Evolutionary conservation across 2,329 filamentous ascomycete species (phyloP).

Genomic region (Fusarium compactum): DNA sequence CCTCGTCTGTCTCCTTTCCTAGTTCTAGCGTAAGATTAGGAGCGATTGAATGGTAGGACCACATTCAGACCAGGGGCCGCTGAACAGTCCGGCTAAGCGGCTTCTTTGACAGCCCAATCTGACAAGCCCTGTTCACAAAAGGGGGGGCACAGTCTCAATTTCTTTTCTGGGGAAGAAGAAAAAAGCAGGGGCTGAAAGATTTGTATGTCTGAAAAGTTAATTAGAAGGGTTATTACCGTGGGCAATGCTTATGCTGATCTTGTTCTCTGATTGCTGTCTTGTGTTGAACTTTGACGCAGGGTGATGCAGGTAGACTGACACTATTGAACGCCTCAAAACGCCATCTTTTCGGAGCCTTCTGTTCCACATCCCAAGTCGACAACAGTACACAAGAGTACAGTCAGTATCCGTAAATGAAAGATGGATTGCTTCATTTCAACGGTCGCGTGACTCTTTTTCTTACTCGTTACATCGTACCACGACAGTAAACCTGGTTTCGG

Average conservation of each 20-base stretch:
- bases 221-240: not conserved
- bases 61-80: not conserved
- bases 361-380: not conserved
- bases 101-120: not conserved
- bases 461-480: not conserved
- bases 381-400: not conserved
- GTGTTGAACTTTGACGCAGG: not conserved
- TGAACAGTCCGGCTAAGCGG: slow-evolving; percentile 20
- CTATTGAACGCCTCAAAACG: slow-evolving; percentile 7
- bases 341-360: not conserved
- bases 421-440: not conserved
- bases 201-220: not conserved
- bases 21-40: slow-evolving; percentile 11
- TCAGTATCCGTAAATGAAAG: no score
- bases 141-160: not conserved
- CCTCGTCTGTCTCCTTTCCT: not conserved
- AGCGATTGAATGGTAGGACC: not conserved
- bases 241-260: not conserved
- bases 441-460: not conserved
- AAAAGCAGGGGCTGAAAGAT: not conserved
- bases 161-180: slow-evolving; percentile 20
- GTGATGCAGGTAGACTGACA: not conserved
- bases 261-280: not conserved
- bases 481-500: slow-evolving; percentile 2
- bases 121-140: not conserved